Conservation (phyloP, 2,329 filamentous ascomycete species). For the Cladosporium sp. region DNA sequence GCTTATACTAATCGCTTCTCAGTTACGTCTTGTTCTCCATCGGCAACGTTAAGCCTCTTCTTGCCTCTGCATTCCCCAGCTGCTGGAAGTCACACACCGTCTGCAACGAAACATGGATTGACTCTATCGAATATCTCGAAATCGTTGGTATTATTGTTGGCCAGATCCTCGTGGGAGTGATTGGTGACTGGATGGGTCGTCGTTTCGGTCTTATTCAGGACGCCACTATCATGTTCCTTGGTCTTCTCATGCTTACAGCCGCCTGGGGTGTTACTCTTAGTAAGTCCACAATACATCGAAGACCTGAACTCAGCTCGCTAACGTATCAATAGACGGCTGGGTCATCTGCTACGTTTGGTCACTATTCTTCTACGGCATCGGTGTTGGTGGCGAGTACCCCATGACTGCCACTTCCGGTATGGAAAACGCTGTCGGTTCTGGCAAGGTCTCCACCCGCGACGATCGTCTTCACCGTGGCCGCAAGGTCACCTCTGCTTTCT, state of each 20-base stretch:
- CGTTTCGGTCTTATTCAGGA: slow-evolving; percentile 96
- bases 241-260: slow-evolving; percentile 86
- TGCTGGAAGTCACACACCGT: slow-evolving; percentile 69
- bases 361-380: slow-evolving; percentile 82
- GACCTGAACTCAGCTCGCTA: not conserved
- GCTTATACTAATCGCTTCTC: not conserved
- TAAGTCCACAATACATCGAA: slow-evolving; percentile 16
- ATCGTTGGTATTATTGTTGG: slow-evolving; percentile 94
- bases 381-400: slow-evolving; percentile 83
- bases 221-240: slow-evolving; percentile 89
- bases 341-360: slow-evolving; percentile 96
- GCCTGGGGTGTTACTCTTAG: slow-evolving; percentile 78
- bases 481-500: slow-evolving; percentile 91
- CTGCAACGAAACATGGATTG: slow-evolving; percentile 78
- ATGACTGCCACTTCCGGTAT: slow-evolving; percentile 96
- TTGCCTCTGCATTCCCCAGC: slow-evolving; percentile 69
- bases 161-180: slow-evolving; percentile 81
- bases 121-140: slow-evolving; percentile 85
- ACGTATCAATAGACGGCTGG: slow-evolving; percentile 68
- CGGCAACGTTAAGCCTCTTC: slow-evolving; percentile 84
- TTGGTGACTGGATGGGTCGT: slow-evolving; percentile 80
- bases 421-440: slow-evolving; percentile 72
- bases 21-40: slow-evolving; percentile 96
- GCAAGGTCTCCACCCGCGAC: slow-evolving; percentile 84
- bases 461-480: slow-evolving; percentile 94